phyloP scores from a whole-genome alignment of 2,329 filamentous ascomycete genomes.

The Pseudopyrenochaeta lycopersici region DNA sequence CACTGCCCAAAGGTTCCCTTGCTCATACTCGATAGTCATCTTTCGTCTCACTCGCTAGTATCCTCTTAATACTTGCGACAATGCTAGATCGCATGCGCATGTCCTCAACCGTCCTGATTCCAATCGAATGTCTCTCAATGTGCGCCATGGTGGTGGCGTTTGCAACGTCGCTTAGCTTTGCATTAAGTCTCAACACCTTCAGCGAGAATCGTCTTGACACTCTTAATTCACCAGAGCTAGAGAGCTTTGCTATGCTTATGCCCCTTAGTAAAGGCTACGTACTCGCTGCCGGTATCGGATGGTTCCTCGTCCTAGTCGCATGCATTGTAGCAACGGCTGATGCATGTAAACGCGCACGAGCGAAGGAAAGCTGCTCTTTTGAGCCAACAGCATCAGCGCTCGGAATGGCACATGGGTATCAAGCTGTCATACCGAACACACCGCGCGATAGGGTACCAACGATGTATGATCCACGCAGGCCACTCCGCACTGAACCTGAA shows the following conservation, averaged over 20 bases:
- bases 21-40: conserved; percentile 25
- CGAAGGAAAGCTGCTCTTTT: conserved; percentile 36
- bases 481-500: conserved; percentile 7
- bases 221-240: conserved; percentile 22
- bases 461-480: conserved; percentile 32
- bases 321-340: conserved; percentile 25
- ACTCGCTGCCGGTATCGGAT: conserved; percentile 24
- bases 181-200: conserved; percentile 20
- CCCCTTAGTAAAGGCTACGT: conserved; percentile 31
- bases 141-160: conserved; percentile 33
- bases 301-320: conserved; percentile 23
- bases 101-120: conserved; percentile 25
- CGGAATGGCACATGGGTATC: conserved; percentile 37
- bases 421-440: conserved; percentile 21
- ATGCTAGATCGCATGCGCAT: conserved; percentile 25
- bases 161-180: conserved; percentile 30
- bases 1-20: background rate
- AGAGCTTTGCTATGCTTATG: conserved; percentile 27
- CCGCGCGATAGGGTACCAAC: conserved; percentile 28
- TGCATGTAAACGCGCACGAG: conserved; percentile 19
- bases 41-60: conserved; percentile 25
- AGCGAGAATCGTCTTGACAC: conserved; percentile 20
- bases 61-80: conserved; percentile 26
- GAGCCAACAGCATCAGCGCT: conserved; percentile 42
- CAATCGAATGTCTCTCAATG: conserved; percentile 33